Conservation (phyloP, 2,329 filamentous ascomycete species). For the Colletotrichum sp. region DNA sequence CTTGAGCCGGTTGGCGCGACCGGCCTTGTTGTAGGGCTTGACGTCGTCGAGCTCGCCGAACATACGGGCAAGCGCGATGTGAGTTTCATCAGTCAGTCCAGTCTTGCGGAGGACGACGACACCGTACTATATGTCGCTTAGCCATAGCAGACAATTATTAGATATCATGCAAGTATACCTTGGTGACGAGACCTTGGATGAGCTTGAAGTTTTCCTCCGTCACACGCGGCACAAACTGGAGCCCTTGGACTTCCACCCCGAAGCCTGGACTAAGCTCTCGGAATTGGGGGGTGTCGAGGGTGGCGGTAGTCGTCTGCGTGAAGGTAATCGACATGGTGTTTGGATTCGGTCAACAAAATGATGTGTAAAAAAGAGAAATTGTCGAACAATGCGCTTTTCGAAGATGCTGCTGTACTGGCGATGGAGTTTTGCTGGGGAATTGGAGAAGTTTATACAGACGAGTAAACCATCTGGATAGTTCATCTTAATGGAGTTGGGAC, state of each 20-base stretch:
- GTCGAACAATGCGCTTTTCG: not conserved
- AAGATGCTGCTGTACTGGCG: not conserved
- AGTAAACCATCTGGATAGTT: not conserved
- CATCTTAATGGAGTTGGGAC: not conserved
- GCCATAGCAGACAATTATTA: not conserved
- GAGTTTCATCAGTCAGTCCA: slow-evolving; percentile 51
- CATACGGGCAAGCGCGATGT: slow-evolving; percentile 53
- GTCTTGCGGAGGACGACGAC: slow-evolving; percentile 57
- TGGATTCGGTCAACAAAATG: too few species aligned
- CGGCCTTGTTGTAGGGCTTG: slow-evolving; percentile 49
- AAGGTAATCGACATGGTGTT: not conserved
- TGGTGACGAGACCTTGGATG: not conserved
- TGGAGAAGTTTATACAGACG: not conserved
- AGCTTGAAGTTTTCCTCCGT: not conserved
- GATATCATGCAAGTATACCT: not conserved
- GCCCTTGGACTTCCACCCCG: not conserved
- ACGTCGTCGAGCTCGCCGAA: slow-evolving; percentile 57
- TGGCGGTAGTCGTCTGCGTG: not conserved
- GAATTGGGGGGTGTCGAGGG: not conserved
- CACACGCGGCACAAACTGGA: not conserved
- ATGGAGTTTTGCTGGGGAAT: not conserved
- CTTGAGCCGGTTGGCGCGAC: slow-evolving; percentile 50
- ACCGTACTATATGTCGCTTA: slow-evolving; percentile 47
- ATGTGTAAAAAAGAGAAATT: too few species aligned
- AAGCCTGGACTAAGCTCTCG: not conserved